Evolutionary conservation across 495 filamentous ascomycete genomes (phyloP).

Genomic region (Penicillium longicatenatum): DNA sequence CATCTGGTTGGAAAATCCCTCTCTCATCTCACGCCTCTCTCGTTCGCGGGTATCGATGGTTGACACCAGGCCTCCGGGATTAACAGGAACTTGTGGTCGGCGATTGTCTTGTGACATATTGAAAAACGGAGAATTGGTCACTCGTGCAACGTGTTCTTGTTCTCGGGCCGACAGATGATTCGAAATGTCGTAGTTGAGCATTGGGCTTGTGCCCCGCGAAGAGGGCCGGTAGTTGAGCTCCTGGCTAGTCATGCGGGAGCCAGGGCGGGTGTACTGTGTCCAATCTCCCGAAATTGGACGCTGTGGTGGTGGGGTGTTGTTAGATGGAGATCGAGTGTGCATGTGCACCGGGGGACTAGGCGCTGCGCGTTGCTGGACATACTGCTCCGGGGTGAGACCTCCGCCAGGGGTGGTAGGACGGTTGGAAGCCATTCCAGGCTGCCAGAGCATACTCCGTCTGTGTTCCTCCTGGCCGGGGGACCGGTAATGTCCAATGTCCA

Average conservation of each 20-base stretch:
- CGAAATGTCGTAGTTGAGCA: conserved; percentile 57
- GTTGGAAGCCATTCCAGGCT: conserved; percentile 63
- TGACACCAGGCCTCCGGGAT: conserved; percentile 66
- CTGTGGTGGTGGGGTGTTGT: conserved; percentile 46
- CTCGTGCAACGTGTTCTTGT: conserved; percentile 87
- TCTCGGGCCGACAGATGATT: conserved; percentile 84
- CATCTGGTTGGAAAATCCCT: conserved; percentile 69
- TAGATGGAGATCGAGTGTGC: conserved; percentile 61
- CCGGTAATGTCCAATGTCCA: conserved; percentile 36
- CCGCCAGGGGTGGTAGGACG: conserved; percentile 47
- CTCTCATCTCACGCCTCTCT: conserved; percentile 71
- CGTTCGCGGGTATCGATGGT: conserved; percentile 76
- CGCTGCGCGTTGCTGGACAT: conserved; percentile 75
- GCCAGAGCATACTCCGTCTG: conserved; percentile 74
- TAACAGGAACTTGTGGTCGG: conserved; percentile 42
- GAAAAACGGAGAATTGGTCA: conserved; percentile 81
- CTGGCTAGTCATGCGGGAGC: conserved; percentile 36
- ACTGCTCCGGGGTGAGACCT: conserved; percentile 70
- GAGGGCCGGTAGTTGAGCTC: conserved; percentile 50
- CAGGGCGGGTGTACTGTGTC: conserved; percentile 50
- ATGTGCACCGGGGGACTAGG: conserved; percentile 52
- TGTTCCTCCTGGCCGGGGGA: conserved; percentile 48
- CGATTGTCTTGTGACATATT: conserved; percentile 61
- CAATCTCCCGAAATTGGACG: conserved; percentile 58
- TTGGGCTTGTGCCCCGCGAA: conserved; percentile 48